Percentiles rank a stretch among this genome's conserved stretches.
Conservation (phyloP, 2,329 filamentous ascomycete genomes). For the Ceratocystis lukuohia region DNA sequence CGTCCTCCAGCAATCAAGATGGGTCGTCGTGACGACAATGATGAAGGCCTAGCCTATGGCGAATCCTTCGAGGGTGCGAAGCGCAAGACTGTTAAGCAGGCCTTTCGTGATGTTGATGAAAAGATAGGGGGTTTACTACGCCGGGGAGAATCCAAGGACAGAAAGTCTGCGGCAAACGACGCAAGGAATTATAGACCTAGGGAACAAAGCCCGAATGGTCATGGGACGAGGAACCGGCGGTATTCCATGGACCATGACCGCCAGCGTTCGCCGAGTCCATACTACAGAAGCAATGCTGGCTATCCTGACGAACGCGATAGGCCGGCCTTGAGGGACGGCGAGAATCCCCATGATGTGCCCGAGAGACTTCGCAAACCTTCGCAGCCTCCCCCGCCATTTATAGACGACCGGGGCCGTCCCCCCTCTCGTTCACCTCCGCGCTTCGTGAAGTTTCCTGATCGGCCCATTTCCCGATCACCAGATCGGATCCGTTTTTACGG, state of each 20-base stretch:
- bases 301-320: neutral
- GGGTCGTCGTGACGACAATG: conserved; percentile 11
- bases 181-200: neutral
- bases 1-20: neutral
- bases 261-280: neutral
- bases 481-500: neutral
- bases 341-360: neutral
- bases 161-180: neutral
- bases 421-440: conserved; percentile 10
- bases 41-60: conserved; percentile 18
- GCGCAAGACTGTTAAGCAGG: conserved; percentile 14
- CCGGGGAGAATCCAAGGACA: neutral
- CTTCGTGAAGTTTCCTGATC: conserved; percentile 1
- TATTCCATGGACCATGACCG: neutral
- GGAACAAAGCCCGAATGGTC: neutral
- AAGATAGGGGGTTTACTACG: neutral
- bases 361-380: conserved; percentile 1
- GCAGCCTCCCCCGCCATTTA: neutral
- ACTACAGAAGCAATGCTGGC: neutral
- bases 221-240: neutral
- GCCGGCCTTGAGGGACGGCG: neutral
- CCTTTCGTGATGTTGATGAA: conserved; percentile 13
- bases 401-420: neutral
- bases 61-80: conserved; percentile 16
- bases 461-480: conserved; percentile 11